Percentiles rank a stretch among this genome's conserved stretches.
phyloP scores from a whole-genome alignment of 108 stramenopile species.

The Discostella stelligeroides region DNA sequence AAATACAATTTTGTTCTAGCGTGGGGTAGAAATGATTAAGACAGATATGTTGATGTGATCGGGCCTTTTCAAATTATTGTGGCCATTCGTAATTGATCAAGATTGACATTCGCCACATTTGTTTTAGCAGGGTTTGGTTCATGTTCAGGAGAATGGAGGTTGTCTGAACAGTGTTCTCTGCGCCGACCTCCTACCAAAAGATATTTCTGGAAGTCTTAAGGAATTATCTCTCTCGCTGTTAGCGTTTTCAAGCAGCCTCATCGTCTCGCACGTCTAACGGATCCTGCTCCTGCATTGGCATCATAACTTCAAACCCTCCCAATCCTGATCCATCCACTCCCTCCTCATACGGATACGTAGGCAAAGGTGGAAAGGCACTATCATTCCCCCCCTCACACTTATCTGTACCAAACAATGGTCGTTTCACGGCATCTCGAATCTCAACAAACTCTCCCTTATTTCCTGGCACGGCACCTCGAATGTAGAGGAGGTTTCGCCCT shows the following conservation, averaged over 20 bases:
- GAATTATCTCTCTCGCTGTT: neutral
- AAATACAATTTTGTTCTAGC: too few species aligned
- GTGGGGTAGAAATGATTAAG: too few species aligned
- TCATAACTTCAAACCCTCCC: slow-evolving; percentile 76
- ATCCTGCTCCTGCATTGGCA: slow-evolving; percentile 81
- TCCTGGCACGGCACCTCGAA: slow-evolving; percentile 93
- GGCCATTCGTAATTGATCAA: too few species aligned
- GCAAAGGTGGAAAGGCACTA: slow-evolving; percentile 76
- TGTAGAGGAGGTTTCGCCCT: slow-evolving; percentile 89
- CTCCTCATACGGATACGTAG: slow-evolving; percentile 79
- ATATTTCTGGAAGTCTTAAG: too few species aligned
- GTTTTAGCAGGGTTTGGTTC: too few species aligned
- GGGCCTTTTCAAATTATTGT: too few species aligned
- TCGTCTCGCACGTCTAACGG: slow-evolving; percentile 61
- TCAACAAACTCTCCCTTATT: slow-evolving; percentile 91
- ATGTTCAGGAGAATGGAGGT: too few species aligned
- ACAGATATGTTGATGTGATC: too few species aligned
- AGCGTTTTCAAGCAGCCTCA: slow-evolving; percentile 9
- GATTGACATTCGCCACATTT: too few species aligned
- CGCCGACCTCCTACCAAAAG: too few species aligned
- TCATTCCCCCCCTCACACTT: slow-evolving; percentile 62
- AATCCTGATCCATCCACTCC: slow-evolving; percentile 84
- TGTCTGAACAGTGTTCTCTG: too few species aligned
- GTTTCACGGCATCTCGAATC: slow-evolving; percentile 92
- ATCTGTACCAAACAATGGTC: slow-evolving; percentile 78